phyloP scores from a whole-genome alignment of 2,329 filamentous ascomycete genomes.

The Alternaria tenuissima region DNA sequence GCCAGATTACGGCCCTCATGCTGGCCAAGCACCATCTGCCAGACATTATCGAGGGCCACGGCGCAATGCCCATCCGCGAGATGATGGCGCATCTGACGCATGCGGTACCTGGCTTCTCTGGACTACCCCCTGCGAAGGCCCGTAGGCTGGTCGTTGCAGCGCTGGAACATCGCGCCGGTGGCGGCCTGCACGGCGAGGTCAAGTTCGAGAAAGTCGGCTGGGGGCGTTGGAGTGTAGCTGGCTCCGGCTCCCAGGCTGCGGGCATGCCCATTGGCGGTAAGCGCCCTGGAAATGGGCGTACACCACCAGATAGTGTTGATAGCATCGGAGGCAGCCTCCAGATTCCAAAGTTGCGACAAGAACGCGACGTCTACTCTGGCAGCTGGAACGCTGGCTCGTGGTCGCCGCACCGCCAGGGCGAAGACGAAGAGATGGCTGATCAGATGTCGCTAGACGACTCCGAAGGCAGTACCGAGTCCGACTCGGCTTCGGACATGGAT shows the following conservation, averaged over 20 bases:
- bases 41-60: conserved; percentile 86
- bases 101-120: conserved; percentile 89
- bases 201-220: conserved; percentile 96
- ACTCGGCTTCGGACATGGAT: conserved; percentile 71
- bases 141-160: conserved; percentile 91
- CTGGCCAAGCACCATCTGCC: conserved; percentile 91
- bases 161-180: conserved; percentile 77
- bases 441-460: conserved; percentile 87
- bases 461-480: conserved; percentile 74
- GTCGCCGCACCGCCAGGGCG: conserved; percentile 64
- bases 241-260: conserved; percentile 61
- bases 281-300: conserved; percentile 43
- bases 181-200: conserved; percentile 72
- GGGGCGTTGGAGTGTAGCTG: conserved; percentile 86
- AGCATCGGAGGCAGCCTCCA: conserved; percentile 54
- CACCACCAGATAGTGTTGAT: conserved; percentile 61
- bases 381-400: conserved; percentile 76
- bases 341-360: conserved; percentile 52
- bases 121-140: conserved; percentile 88
- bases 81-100: conserved; percentile 95
- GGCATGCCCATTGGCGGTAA: conserved; percentile 51
- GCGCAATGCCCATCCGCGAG: conserved; percentile 91
- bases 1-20: conserved; percentile 83
- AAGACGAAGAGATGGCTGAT: conserved; percentile 71
- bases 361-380: conserved; percentile 55